These are phyloP conservation scores for Penicillium sp. DNA, from an alignment of 2,329 filamentous ascomycete species.

Conservation along the genomic window DNA sequence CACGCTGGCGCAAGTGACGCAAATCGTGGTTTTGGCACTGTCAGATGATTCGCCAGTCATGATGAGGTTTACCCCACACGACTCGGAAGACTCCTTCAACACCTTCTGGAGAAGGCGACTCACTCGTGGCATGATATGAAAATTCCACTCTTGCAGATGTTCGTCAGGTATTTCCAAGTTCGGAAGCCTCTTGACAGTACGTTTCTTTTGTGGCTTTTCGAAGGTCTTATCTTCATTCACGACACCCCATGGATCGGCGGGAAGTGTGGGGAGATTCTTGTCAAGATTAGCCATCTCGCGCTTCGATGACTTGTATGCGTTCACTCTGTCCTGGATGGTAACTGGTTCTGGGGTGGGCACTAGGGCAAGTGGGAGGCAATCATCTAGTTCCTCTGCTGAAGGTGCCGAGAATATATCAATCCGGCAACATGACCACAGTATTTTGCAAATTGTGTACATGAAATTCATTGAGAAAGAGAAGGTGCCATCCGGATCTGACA, in stretches of 20 bases:
- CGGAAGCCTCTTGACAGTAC: constrained; percentile 46
- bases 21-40: constrained; percentile 60
- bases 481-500: constrained; percentile 41
- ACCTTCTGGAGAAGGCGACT: constrained; percentile 60
- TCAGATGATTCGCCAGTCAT: constrained; percentile 59
- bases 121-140: constrained; percentile 56
- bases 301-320: constrained; percentile 15
- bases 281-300: constrained; percentile 17
- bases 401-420: constrained; percentile 45
- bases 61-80: constrained; percentile 60
- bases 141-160: constrained; percentile 60
- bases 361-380: constrained; percentile 43
- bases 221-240: constrained; percentile 26
- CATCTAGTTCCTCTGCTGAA: constrained; percentile 42
- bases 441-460: constrained; percentile 44
- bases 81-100: constrained; percentile 59
- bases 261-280: constrained; percentile 22
- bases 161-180: constrained; percentile 55
- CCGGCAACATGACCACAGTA: constrained; percentile 42
- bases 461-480: constrained; percentile 48
- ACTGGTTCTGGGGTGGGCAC: constrained; percentile 35
- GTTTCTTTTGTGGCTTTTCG: constrained; percentile 39
- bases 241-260: constrained; percentile 10
- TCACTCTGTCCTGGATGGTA: constrained; percentile 21
- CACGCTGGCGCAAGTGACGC: constrained; percentile 61